Evolutionary conservation across 2,329 filamentous ascomycete species (phyloP).

Genomic region (Beauveria sp.): DNA sequence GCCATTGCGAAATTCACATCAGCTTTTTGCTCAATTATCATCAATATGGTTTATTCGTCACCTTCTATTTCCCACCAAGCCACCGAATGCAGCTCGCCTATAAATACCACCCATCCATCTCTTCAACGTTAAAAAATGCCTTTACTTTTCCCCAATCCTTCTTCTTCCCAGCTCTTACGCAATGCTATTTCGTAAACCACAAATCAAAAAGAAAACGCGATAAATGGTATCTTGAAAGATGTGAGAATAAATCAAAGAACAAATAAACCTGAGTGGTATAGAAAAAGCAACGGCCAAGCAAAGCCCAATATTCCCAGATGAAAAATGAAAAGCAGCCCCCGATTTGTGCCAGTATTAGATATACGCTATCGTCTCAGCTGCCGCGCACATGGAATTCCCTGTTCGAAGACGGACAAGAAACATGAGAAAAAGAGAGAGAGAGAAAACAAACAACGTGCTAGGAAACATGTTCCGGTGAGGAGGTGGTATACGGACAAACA

Average conservation of each 20-base stretch:
- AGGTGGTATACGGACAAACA: background rate
- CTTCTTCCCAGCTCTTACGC: background rate
- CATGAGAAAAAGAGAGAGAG: background rate
- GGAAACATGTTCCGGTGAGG: background rate
- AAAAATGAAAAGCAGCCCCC: background rate
- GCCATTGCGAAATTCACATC: no score
- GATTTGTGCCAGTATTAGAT: constrained; percentile 11
- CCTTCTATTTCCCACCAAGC: background rate
- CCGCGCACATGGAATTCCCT: background rate
- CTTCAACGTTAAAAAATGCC: no score
- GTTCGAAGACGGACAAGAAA: background rate
- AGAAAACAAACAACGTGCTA: background rate
- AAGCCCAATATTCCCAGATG: no score
- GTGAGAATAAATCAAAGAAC: background rate
- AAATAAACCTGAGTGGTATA: background rate
- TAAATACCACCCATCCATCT: background rate
- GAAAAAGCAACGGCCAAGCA: background rate
- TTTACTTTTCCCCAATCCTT: background rate
- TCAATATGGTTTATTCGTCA: background rate
- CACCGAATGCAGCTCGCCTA: background rate
- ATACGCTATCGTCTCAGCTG: constrained; percentile 14
- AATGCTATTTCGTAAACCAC: background rate
- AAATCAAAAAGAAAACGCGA: background rate
- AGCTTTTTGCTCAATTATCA: background rate
- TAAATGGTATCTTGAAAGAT: background rate